Evolutionary conservation across 768 basidiomycete genomes (phyloP), one percentile per base, ranked within the genome.

Genomic region (Tulasnella sp.): DNA sequence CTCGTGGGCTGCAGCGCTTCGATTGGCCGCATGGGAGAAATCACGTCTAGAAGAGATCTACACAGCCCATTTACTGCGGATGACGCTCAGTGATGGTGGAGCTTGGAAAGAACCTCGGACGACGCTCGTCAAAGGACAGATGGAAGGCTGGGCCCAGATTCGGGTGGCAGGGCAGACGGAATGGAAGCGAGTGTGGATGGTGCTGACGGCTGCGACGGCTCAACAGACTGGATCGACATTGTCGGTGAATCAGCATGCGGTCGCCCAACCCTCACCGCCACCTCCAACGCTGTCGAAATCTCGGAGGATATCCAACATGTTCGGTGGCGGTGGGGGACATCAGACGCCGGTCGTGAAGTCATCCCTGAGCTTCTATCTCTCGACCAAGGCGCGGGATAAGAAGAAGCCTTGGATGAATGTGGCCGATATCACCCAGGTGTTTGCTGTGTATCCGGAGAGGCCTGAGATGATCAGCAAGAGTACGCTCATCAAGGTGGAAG

Each of bases 141-240:
- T 92, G 75, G 93, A 97, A 69, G 94, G 93, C 1, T 92, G 88
- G 87, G 85, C 91, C 17, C 80, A 85, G 64, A 78, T 92, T 48
- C 84, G 94, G 46, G 76, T 97, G 41, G 86, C 92, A n/a, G 93
- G 94, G n/a, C 91, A 92, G 65, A 92, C 89, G 0, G 92, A 96
- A 64, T 98, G 94, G 94, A 92, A 92, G 69, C 79, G 82, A 43
- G 77, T 92, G 46, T 98, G 90, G 87, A 80, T 89, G 75, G 79
- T 84, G 4, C 73, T 96, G 4, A 75, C 73, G 61, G 77, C n/a
- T n/a, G 62, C 62, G 29, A 22, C 42, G 17, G 27, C 44, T 15
- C 12, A 44, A 19, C 43, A 45, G 22, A 25, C 2, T 19, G 41
- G 42, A 15, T 48, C 46, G 5, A 38, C 22, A 4, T 24, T 25